Conservation (phyloP, 805 yeast genomes). For the Debaryomyces hansenii region DNA sequence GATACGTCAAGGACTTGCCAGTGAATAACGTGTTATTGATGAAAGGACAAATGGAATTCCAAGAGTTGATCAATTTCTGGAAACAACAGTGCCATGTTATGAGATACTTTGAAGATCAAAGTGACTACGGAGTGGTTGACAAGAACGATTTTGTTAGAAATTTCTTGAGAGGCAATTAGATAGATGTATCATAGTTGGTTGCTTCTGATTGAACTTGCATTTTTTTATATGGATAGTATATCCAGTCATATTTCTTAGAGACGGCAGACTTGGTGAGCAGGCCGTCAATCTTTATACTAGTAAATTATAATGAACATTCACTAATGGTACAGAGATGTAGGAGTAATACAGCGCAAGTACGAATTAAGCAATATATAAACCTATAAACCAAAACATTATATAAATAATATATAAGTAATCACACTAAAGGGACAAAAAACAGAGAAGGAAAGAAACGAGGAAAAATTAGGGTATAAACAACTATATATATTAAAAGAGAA, state of each 20-base stretch:
- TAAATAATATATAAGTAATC: slow-evolving; percentile 2
- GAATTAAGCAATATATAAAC: background rate
- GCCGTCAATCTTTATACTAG: too few relatives aligned
- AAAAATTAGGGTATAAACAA: slow-evolving; percentile 5
- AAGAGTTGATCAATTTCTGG: slow-evolving; percentile 86
- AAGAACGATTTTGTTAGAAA: slow-evolving; percentile 67
- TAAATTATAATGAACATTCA: background rate
- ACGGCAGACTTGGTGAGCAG: too few relatives aligned
- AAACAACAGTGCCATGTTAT: slow-evolving; percentile 83
- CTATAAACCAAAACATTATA: slow-evolving; percentile 4
- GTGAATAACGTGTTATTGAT: slow-evolving; percentile 68
- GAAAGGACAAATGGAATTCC: slow-evolving; percentile 90
- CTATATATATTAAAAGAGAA: slow-evolving; percentile 5
- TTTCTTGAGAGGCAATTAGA: slow-evolving; percentile 63
- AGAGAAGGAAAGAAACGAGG: slow-evolving; percentile 4
- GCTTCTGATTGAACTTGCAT: background rate
- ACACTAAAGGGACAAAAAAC: slow-evolving; percentile 4
- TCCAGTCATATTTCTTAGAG: background rate
- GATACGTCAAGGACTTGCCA: slow-evolving; percentile 67
- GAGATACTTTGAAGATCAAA: slow-evolving; percentile 74
- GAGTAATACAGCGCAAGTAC: background rate
- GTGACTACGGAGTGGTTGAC: slow-evolving; percentile 52
- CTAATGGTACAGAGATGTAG: background rate
- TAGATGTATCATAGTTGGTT: background rate
- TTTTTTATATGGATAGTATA: background rate